Evolutionary conservation across 805 yeast species (phyloP).

Genomic region (Candida saitoana): DNA sequence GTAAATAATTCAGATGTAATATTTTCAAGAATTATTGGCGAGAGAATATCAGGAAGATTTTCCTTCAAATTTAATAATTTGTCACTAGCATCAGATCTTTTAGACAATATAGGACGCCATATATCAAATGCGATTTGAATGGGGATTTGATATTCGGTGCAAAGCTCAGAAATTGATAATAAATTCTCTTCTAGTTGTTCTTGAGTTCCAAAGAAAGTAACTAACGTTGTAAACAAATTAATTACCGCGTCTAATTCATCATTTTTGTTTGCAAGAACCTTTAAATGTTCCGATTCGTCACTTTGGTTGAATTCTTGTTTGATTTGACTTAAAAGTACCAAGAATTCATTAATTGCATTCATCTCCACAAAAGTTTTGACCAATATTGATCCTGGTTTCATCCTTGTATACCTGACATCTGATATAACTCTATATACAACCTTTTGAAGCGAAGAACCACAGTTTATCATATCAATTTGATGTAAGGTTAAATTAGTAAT

Average conservation of each 20-base stretch:
- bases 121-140: slow-evolving; percentile 69
- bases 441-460: slow-evolving; percentile 55
- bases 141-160: slow-evolving; percentile 42
- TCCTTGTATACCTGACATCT: slow-evolving; percentile 50
- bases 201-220: slow-evolving; percentile 47
- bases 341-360: slow-evolving; percentile 56
- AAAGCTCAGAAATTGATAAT: slow-evolving; percentile 38
- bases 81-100: slow-evolving; percentile 17
- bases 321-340: slow-evolving; percentile 55
- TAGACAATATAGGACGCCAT: slow-evolving; percentile 56
- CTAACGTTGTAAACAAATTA: slow-evolving; percentile 58
- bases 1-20: slow-evolving; percentile 45
- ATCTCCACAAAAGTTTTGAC: slow-evolving; percentile 42
- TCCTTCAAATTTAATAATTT: slow-evolving; percentile 10
- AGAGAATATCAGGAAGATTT: slow-evolving; percentile 10
- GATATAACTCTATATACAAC: slow-evolving; percentile 55
- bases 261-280: slow-evolving; percentile 63
- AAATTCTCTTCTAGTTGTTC: slow-evolving; percentile 31
- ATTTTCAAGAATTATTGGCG: slow-evolving; percentile 16
- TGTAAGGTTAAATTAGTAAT: slow-evolving; percentile 60
- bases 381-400: slow-evolving; percentile 47
- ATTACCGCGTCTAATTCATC: slow-evolving; percentile 72
- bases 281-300: slow-evolving; percentile 47
- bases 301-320: slow-evolving; percentile 36
- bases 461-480: slow-evolving; percentile 63